phyloP scores from a whole-genome alignment of 768 basidiomycete species.

The Boletus bicolor region DNA sequence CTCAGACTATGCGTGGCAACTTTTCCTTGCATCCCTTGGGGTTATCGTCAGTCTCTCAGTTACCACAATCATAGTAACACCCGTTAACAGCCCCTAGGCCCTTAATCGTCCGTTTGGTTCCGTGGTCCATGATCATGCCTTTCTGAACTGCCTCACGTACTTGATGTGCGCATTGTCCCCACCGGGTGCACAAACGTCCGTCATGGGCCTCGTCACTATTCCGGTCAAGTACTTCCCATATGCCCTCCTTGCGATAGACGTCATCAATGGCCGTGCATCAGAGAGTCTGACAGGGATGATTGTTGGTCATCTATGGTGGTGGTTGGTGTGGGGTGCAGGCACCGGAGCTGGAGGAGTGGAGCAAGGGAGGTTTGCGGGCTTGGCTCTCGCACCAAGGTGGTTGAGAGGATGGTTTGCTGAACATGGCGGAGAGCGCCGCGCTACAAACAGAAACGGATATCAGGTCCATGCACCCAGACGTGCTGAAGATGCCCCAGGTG shows the following conservation, averaged over 20 bases:
- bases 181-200: constrained; percentile 61
- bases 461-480: constrained; percentile 55
- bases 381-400: constrained; percentile 59
- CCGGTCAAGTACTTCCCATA: constrained; percentile 75
- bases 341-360: constrained; percentile 38
- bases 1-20: constrained; percentile 77
- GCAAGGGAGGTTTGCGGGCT: constrained; percentile 37
- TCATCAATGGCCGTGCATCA: constrained; percentile 62
- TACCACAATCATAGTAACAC: background rate
- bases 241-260: constrained; percentile 67
- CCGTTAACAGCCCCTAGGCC: constrained; percentile 26
- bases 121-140: constrained; percentile 56
- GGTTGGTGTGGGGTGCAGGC: constrained; percentile 55
- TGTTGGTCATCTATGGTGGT: constrained; percentile 82
- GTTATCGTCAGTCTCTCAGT: constrained; percentile 53
- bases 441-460: constrained; percentile 46
- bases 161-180: constrained; percentile 65
- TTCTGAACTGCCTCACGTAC: constrained; percentile 68
- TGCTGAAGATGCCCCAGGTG: constrained; percentile 18
- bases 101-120: constrained; percentile 62
- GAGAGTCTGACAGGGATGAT: constrained; percentile 64
- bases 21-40: constrained; percentile 47
- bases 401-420: constrained; percentile 47
- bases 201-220: constrained; percentile 77
- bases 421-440: constrained; percentile 32